Conservation (phyloP, 139 green algal species). For the Picochlorum sp. region DNA sequence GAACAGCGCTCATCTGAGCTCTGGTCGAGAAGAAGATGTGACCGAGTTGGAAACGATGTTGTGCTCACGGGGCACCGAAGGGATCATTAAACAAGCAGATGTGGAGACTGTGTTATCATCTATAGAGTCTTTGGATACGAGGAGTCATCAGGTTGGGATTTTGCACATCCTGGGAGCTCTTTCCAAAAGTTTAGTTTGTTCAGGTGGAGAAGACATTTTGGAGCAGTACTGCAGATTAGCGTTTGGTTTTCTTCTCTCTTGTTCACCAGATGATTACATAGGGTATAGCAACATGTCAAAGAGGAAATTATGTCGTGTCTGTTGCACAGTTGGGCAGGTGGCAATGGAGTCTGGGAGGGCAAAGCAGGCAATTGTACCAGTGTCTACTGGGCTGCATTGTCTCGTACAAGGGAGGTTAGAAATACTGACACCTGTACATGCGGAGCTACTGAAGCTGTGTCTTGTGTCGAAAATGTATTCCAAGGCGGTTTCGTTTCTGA, state of each 20-base stretch:
- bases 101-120: no score
- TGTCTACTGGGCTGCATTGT: neutral
- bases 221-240: neutral
- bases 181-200: no score
- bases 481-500: constrained; percentile 44
- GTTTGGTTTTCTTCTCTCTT: neutral
- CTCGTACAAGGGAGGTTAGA: neutral
- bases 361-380: neutral
- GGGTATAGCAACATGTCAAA: neutral
- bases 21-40: no score
- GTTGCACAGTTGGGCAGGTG: neutral
- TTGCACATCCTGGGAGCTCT: no score
- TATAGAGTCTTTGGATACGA: no score
- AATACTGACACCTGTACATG: constrained; percentile 60
- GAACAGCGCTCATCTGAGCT: no score
- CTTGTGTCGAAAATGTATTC: constrained; percentile 71
- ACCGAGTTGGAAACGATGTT: no score
- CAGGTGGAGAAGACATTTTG: neutral
- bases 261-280: neutral
- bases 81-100: no score
- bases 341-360: neutral
- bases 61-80: no score
- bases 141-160: no score
- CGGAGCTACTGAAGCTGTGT: constrained; percentile 70
- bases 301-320: neutral